phyloP scores from a whole-genome alignment of 2,329 filamentous ascomycete genomes.

The Seiridium cupressi region DNA sequence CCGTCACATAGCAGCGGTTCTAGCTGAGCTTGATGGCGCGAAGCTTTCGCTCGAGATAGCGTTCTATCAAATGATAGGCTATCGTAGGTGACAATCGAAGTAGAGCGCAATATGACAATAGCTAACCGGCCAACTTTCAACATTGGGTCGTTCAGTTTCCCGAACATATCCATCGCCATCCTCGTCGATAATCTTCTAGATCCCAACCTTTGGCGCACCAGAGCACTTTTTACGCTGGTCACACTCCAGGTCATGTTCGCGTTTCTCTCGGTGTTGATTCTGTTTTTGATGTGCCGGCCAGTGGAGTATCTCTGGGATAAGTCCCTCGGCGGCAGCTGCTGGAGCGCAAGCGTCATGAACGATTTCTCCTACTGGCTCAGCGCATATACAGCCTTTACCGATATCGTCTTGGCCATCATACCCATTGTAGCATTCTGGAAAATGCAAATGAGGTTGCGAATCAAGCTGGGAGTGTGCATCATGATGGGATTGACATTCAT shows the following conservation, averaged over 20 bases:
- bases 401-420: slow-evolving; percentile 23
- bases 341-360: slow-evolving; percentile 19
- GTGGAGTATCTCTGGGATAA: slow-evolving; percentile 20
- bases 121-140: slow-evolving; percentile 16
- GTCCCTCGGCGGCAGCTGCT: slow-evolving; percentile 16
- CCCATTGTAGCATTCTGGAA: slow-evolving; percentile 24
- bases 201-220: slow-evolving; percentile 17
- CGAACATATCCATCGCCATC: slow-evolving; percentile 26
- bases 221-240: slow-evolving; percentile 18
- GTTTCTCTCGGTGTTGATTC: slow-evolving; percentile 19
- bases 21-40: slow-evolving; percentile 18
- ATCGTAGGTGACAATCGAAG: slow-evolving; percentile 10
- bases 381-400: slow-evolving; percentile 23
- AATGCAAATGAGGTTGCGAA: slow-evolving; percentile 22
- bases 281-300: slow-evolving; percentile 24
- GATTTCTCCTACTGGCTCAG: slow-evolving; percentile 23
- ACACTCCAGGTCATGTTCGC: slow-evolving; percentile 22
- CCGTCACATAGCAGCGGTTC: slow-evolving; percentile 22
- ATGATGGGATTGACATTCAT: slow-evolving; percentile 27
- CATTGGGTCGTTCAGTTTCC: slow-evolving; percentile 26
- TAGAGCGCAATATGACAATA: too few species aligned
- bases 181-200: slow-evolving; percentile 23
- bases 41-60: slow-evolving; percentile 15
- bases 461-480: slow-evolving; percentile 21
- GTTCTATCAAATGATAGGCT: slow-evolving; percentile 24